phyloP scores from a whole-genome alignment of 306 rosid species.

The Nissolia schottii region DNA sequence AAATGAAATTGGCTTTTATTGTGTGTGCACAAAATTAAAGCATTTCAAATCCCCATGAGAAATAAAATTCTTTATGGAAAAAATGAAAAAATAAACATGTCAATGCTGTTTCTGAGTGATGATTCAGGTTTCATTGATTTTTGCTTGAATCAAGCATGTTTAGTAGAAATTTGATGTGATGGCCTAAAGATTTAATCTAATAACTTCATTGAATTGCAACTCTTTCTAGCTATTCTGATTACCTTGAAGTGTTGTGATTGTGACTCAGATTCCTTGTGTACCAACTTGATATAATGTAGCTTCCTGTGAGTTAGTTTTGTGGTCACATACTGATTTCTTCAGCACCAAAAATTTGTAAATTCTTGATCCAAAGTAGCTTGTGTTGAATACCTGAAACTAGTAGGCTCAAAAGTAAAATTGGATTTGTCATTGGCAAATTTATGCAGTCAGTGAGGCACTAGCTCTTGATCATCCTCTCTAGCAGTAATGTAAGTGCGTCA shows the following conservation, averaged over 20 bases:
- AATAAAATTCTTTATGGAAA: not conserved
- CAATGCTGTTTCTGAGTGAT: not conserved
- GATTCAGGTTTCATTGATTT: slow-evolving; percentile 1
- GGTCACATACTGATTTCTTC: not conserved
- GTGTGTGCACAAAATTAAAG: too few species aligned
- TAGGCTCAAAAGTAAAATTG: not conserved
- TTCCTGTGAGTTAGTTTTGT: not conserved
- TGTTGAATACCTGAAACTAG: not conserved
- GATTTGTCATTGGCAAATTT: too few species aligned
- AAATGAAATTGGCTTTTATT: too few species aligned
- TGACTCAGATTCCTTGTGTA: not conserved
- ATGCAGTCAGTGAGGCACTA: too few species aligned
- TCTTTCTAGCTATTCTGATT: not conserved
- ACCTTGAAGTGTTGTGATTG: not conserved
- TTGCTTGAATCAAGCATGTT: not conserved
- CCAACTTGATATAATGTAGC: not conserved
- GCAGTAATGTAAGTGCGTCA: too few species aligned
- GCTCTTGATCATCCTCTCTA: too few species aligned
- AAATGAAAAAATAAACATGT: too few species aligned
- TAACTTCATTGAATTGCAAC: not conserved
- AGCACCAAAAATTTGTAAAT: not conserved
- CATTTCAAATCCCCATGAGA: not conserved
- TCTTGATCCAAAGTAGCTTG: not conserved
- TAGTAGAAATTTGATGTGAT: not conserved
- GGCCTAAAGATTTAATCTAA: not conserved